Evolutionary conservation across 2,329 filamentous ascomycete genomes (phyloP).

Genomic region (Capronia epimyces): DNA sequence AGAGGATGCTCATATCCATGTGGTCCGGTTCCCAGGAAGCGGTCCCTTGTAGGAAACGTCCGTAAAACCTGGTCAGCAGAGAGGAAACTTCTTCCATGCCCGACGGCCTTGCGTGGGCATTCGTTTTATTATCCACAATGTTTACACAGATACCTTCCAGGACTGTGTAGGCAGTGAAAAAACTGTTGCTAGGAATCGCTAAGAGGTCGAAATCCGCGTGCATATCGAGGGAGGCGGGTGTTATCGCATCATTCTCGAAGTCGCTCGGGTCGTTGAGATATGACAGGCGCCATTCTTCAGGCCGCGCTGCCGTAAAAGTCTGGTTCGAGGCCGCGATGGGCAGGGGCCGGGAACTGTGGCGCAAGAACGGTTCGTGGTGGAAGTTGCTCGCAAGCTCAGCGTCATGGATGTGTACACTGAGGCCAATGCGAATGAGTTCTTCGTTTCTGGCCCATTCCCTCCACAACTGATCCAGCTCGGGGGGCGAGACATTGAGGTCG

Average conservation of each 20-base stretch:
- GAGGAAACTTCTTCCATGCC: constrained; percentile 16
- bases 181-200: constrained; percentile 15
- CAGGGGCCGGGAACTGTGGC: constrained; percentile 20
- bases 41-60: constrained; percentile 27
- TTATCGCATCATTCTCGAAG: constrained; percentile 9
- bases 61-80: constrained; percentile 19
- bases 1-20: constrained; percentile 30
- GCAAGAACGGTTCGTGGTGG: constrained; percentile 24
- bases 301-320: constrained; percentile 18
- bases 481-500: constrained; percentile 7
- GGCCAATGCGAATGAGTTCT: constrained; percentile 30
- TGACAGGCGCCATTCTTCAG: constrained; percentile 22
- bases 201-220: constrained; percentile 20
- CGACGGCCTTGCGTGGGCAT: constrained; percentile 13
- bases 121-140: constrained; percentile 27
- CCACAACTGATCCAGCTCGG: constrained; percentile 26
- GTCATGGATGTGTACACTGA: constrained; percentile 27
- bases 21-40: constrained; percentile 18
- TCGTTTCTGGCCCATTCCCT: constrained; percentile 30
- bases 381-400: constrained; percentile 28
- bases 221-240: constrained; percentile 18
- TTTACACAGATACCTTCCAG: constrained; percentile 27
- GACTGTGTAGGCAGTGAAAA: constrained; percentile 24
- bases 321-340: constrained; percentile 20
- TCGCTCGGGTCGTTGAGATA: constrained; percentile 22